phyloP scores from a whole-genome alignment of 1,284 basidiomycete genomes.

The Phylloporus sp. region DNA sequence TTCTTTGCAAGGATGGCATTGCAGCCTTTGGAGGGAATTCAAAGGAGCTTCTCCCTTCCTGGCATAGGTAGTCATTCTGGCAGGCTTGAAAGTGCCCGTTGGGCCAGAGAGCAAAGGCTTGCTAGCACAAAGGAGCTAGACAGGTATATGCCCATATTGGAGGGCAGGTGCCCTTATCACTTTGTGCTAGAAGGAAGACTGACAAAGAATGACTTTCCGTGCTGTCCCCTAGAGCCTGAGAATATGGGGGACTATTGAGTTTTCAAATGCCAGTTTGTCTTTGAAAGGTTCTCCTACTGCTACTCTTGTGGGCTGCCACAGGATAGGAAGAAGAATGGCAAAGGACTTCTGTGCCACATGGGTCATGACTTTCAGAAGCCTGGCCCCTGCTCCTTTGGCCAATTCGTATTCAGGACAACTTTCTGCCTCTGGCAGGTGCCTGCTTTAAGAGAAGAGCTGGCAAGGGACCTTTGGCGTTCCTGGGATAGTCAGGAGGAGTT shows the following conservation, averaged over 20 bases:
- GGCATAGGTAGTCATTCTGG: background rate
- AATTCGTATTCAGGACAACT: background rate
- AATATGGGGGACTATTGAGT: no score
- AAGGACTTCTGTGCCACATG: no score
- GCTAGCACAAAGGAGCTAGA: background rate
- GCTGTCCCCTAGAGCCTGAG: no score
- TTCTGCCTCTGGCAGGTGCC: slow-evolving; percentile 6
- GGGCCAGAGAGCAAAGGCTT: background rate
- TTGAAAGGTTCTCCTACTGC: no score
- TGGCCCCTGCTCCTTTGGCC: background rate
- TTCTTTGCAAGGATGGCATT: background rate
- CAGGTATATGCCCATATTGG: no score
- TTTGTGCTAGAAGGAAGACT: no score
- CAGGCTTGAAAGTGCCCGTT: background rate
- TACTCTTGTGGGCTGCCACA: no score
- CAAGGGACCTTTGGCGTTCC: background rate
- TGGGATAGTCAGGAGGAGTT: background rate
- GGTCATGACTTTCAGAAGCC: background rate
- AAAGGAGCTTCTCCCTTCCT: background rate
- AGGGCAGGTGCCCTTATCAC: no score
- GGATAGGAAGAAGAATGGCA: no score
- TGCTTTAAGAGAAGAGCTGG: background rate
- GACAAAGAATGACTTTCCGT: no score
- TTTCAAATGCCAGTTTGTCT: no score
- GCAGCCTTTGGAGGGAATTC: background rate